phyloP scores from a whole-genome alignment of 2,329 filamentous ascomycete genomes.

The Sclerotinia minor region DNA sequence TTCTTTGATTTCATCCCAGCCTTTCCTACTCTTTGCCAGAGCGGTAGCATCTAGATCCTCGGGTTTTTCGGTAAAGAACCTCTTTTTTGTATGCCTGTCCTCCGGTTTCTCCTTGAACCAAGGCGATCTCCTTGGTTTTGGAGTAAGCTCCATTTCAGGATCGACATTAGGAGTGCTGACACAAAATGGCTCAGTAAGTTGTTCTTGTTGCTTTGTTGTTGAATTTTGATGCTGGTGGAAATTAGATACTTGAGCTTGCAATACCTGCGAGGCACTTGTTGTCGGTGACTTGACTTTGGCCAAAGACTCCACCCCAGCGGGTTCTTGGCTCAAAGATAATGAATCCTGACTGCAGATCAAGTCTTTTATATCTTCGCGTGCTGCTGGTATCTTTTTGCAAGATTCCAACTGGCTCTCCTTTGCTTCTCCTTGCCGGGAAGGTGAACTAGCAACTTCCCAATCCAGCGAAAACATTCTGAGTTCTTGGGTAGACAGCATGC shows the following conservation, averaged over 20 bases:
- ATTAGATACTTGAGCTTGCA: not conserved
- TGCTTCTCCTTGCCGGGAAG: not conserved
- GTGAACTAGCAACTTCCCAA: constrained; percentile 42
- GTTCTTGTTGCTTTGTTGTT: not conserved
- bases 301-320: not conserved
- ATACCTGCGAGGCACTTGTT: not conserved
- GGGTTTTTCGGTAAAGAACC: constrained; percentile 38
- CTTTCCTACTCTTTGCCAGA: constrained; percentile 30
- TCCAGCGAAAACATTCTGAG: constrained; percentile 51
- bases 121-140: constrained; percentile 10
- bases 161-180: not conserved
- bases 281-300: not conserved
- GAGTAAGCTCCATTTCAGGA: not conserved
- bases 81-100: constrained; percentile 5
- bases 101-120: constrained; percentile 23
- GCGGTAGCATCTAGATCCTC: constrained; percentile 34
- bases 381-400: not conserved
- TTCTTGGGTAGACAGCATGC: constrained; percentile 46
- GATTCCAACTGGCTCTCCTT: not conserved
- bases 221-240: not conserved
- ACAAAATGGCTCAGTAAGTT: not conserved
- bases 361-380: not conserved
- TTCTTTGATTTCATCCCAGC: constrained; percentile 10
- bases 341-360: not conserved
- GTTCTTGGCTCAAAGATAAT: not conserved